A percentile compares a stretch with the other conserved stretches of the same genome.
These are phyloP conservation scores for Ogataea populi-albae DNA, from an alignment of 805 yeast genomes.

Conservation along the genomic window DNA sequence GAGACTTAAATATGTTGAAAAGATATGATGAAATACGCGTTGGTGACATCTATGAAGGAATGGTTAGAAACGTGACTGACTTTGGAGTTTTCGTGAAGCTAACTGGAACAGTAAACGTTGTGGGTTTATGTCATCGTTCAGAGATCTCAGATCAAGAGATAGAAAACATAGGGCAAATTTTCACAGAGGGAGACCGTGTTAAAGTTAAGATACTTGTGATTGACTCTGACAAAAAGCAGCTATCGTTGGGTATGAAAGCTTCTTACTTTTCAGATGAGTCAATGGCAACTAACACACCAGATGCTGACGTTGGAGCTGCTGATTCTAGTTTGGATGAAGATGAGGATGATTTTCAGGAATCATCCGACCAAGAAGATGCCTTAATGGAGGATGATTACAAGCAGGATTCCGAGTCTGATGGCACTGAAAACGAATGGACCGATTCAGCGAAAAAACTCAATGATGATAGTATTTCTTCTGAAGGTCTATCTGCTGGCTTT, in stretches of 20 bases:
- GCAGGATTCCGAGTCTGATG: conserved; percentile 11
- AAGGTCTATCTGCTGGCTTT: conserved; percentile 81
- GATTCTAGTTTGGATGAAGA: conserved; percentile 32
- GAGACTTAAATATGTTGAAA: conserved; percentile 58
- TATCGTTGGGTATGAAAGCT: conserved; percentile 93
- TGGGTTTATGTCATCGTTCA: conserved; percentile 85
- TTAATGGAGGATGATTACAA: conserved; percentile 36
- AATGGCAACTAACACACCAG: conserved; percentile 21
- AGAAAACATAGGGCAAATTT: conserved; percentile 59
- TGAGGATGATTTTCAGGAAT: conserved; percentile 26
- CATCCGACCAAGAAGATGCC: conserved; percentile 17
- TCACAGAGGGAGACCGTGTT: conserved; percentile 87
- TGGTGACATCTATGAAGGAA: conserved; percentile 75
- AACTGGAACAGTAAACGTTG: conserved; percentile 67
- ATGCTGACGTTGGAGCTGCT: conserved; percentile 29
- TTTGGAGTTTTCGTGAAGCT: conserved; percentile 89
- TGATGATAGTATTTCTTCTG: conserved; percentile 29
- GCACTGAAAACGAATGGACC: conserved; percentile 22
- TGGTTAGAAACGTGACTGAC: conserved; percentile 71
- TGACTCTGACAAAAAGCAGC: conserved; percentile 62
- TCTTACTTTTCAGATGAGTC: conserved; percentile 58
- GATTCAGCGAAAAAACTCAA: conserved; percentile 23
- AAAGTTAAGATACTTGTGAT: conserved; percentile 74
- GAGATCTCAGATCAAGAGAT: conserved; percentile 72
- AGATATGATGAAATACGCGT: conserved; percentile 63